Base-by-base conservation (phyloP, 2,329 filamentous ascomycete species). In the Ophiostoma triangulosporum region DNA sequence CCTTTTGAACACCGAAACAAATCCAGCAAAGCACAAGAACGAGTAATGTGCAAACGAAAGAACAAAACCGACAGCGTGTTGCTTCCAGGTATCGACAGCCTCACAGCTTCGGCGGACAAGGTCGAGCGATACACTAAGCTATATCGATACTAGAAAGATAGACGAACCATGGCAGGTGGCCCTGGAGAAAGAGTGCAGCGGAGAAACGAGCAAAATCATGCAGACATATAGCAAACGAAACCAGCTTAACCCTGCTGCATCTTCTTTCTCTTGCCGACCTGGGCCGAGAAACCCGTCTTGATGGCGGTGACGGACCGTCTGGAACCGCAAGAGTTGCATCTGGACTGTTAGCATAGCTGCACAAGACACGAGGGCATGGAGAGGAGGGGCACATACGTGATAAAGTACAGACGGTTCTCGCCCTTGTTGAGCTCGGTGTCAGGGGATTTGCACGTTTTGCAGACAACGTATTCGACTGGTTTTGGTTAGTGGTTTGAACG, bases 251-350 rank as follows among this genome's bases (percentile, higher is more conserved):
- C 86, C 70, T 88, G 81, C 70, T 88, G 81, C 75, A 89, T 86
- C 81, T 94, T 94, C 78, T 83, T 93, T 80, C 93, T 86, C 86
- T 96, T 96, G 70, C 93, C 93, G 70, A 98, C 87, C 74, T 97
- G 93, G 70, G 93, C 93, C 65, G 90, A 94, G 89, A 98, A 98
- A 89, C 93, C 93, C 58, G 89, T 95, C 84, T 98, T 98, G 85
- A 98, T 98, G 62, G 93, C 90, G 57, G 88, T 88, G 68, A 97
- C 91, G 65, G 83, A 89, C 68, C 90, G 85, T 71, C 91, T 78
- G 51, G 82, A 86, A 59, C 84, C 83, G 64, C 85, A 88, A 14
- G 58, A 59, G 60, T 61, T 60, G 58, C 59, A 60, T 7, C 56
- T 59, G 55, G 9, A 5, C 1, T 2, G 22, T 31, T 51, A 54